These are phyloP conservation scores for Cryoendolithus antarcticus DNA, from an alignment of 2,329 filamentous ascomycete genomes.

Conservation along the genomic window DNA sequence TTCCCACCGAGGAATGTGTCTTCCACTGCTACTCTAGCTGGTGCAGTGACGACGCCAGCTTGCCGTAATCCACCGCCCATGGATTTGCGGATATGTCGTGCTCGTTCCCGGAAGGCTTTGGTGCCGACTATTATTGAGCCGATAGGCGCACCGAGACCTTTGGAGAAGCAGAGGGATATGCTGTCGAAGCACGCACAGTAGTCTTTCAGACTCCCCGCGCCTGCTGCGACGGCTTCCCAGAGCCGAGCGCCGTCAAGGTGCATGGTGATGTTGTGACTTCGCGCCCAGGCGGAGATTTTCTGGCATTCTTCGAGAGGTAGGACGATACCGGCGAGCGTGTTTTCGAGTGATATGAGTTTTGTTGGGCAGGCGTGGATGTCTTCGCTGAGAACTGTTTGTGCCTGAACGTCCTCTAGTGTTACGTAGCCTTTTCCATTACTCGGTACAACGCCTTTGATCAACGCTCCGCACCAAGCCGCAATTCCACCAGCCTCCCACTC, in stretches of 20 bases:
- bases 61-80: slow-evolving; percentile 71
- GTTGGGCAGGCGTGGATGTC: slow-evolving; percentile 73
- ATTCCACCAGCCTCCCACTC: slow-evolving; percentile 58
- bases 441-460: slow-evolving; percentile 54
- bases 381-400: slow-evolving; percentile 50
- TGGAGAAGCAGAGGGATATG: slow-evolving; percentile 67
- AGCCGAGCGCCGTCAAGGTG: slow-evolving; percentile 71
- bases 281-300: slow-evolving; percentile 57
- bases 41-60: slow-evolving; percentile 61
- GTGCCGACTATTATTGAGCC: slow-evolving; percentile 59
- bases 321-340: slow-evolving; percentile 68
- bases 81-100: slow-evolving; percentile 66
- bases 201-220: slow-evolving; percentile 53
- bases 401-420: slow-evolving; percentile 63
- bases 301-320: slow-evolving; percentile 62
- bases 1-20: slow-evolving; percentile 63
- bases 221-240: slow-evolving; percentile 68
- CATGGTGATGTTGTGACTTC: slow-evolving; percentile 49
- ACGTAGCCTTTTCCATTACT: slow-evolving; percentile 55
- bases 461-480: slow-evolving; percentile 58
- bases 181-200: slow-evolving; percentile 61
- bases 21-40: slow-evolving; percentile 64
- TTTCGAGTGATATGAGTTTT: slow-evolving; percentile 70
- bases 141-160: slow-evolving; percentile 70
- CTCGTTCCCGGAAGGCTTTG: slow-evolving; percentile 48